Conservation (phyloP, 2,329 filamentous ascomycete species). For the Dothiorella sarmentorum region DNA sequence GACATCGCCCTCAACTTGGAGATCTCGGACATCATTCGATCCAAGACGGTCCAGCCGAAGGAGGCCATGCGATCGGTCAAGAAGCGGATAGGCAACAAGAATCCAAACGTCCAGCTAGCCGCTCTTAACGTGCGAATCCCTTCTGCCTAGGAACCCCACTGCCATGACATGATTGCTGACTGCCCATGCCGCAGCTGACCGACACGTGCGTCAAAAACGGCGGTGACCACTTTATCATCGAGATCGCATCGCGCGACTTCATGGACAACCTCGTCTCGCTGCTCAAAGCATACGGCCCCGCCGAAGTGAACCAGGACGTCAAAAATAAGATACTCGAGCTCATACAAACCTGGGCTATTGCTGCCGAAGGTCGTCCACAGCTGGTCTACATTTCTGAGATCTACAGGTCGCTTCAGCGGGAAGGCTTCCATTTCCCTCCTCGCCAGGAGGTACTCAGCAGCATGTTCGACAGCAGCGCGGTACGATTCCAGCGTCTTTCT, state of each 20-base stretch:
- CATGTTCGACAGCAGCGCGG: constrained; percentile 95
- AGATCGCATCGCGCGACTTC: constrained; percentile 95
- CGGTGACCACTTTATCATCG: constrained; percentile 86
- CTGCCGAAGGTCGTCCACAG: constrained; percentile 79
- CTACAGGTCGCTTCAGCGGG: constrained; percentile 75
- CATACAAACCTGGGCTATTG: constrained; percentile 89
- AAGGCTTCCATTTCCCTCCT: constrained; percentile 87
- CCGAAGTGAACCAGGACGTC: constrained; percentile 78
- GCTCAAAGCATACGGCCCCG: constrained; percentile 71
- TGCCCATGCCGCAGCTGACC: constrained; percentile 61
- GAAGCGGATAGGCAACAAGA: constrained; percentile 91
- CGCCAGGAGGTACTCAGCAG: constrained; percentile 84
- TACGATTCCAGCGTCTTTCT: constrained; percentile 44
- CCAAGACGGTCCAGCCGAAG: constrained; percentile 94
- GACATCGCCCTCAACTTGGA: constrained; percentile 97
- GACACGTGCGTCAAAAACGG: constrained; percentile 99
- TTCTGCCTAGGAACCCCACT: background rate
- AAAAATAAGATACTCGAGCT: constrained; percentile 87
- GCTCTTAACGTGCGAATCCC: constrained; percentile 72
- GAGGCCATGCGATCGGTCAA: constrained; percentile 98
- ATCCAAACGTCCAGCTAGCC: constrained; percentile 93
- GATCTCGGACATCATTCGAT: constrained; percentile 95
- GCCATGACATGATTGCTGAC: background rate
- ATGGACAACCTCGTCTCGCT: constrained; percentile 96
- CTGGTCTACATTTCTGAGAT: constrained; percentile 84